Evolutionary conservation across 106 monocot species (phyloP), one percentile per base, ranked within the genome.

Genomic region (Triglochin maritima): DNA sequence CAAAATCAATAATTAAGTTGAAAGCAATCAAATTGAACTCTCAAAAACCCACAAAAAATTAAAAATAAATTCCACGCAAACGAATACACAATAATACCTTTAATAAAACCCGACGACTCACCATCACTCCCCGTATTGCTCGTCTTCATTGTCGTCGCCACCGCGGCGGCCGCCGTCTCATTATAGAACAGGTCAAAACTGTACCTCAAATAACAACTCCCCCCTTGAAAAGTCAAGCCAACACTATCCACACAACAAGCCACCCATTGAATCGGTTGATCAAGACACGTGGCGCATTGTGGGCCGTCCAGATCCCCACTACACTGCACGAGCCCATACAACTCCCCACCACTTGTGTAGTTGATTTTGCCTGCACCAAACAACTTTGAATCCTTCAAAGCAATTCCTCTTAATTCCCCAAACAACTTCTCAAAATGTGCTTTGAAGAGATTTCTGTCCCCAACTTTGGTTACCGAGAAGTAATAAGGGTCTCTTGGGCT

Each of bases 201-300:
- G 53, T 53, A 66, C 15, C 66, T 66, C 66, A 66, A 4, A 41
- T 66, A 66, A 41, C 66, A 66, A 41, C 66, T 66, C 66, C 66
- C 66, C 11, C 66, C 66, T 12, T 4, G 53, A 17, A 66, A 66
- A 41, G 66, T 66, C 29, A 66, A 17, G 6, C 51, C 66, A 41
- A 2, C 43, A n/a, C 52, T 66, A 4, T 51, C 29, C 52, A 14
- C 15, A 14, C 66, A 66, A 53, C 66, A 66, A 42, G 41, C 50
- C 1, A 52, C 16, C 51, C 11, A 52, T 2, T 4, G 7, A 17
- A 66, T 66, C 7, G 66, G 66, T 29, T 13, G 0, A 5, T 11
- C 41, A 17, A 66, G 53, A 52, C 66, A 66, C 29, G 50, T 29
- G 7, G 66, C 9, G 6, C 66, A 66, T 4, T 66, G 51, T 12